phyloP scores from a whole-genome alignment of 1,139 yeast species.

The Protomyces arabidopsidicola region DNA sequence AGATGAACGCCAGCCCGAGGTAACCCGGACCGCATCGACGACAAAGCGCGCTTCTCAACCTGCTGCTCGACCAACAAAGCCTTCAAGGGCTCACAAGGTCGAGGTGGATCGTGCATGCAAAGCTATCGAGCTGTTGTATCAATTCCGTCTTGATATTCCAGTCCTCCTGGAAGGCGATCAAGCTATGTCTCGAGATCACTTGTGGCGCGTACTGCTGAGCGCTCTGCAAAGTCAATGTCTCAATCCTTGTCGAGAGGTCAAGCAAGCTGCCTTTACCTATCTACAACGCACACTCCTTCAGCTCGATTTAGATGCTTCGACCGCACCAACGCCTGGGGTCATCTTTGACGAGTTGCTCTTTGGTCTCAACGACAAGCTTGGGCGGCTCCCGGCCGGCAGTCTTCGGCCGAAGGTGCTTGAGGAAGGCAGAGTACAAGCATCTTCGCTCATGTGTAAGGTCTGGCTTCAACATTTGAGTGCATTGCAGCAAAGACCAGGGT shows the following conservation, averaged over 20 bases:
- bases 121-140: constrained; percentile 48
- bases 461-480: constrained; percentile 57
- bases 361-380: constrained; percentile 5
- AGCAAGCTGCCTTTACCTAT: constrained; percentile 54
- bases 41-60: not conserved
- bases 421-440: constrained; percentile 52
- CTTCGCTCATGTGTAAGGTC: constrained; percentile 64
- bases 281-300: constrained; percentile 45
- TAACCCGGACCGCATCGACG: not conserved
- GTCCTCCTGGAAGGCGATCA: constrained; percentile 12
- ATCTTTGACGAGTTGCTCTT: constrained; percentile 10
- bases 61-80: not conserved
- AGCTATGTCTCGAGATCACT: constrained; percentile 13
- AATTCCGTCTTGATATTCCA: constrained; percentile 29
- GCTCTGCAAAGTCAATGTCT: constrained; percentile 84
- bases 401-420: not conserved
- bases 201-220: constrained; percentile 38
- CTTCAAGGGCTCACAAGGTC: constrained; percentile 41
- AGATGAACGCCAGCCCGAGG: constrained; percentile 30
- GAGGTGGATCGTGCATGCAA: constrained; percentile 56
- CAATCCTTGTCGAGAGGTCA: constrained; percentile 75
- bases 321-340: not conserved
- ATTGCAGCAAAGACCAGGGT: constrained; percentile 43
- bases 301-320: not conserved
- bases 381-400: not conserved